A percentile compares a stretch with the other conserved stretches of the same genome.
phyloP scores from a whole-genome alignment of 2,329 filamentous ascomycete species.

The Hortaea werneckii region DNA sequence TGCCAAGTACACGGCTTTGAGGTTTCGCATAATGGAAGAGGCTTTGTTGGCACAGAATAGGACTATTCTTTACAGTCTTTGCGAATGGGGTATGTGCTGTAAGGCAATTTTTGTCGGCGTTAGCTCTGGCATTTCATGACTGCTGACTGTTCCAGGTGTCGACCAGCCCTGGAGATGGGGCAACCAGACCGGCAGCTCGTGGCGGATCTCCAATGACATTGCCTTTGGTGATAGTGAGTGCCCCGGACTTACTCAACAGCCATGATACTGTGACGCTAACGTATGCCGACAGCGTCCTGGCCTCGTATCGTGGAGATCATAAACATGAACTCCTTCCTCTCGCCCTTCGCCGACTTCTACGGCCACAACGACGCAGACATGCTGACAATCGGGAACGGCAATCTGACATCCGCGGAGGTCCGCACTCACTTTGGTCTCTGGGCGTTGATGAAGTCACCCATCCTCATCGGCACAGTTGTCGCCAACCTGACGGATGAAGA shows the following conservation, averaged over 20 bases:
- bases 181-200: conserved; percentile 15
- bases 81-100: too few relatives aligned
- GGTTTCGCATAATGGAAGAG: too few relatives aligned
- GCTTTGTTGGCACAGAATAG: too few relatives aligned
- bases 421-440: conserved; percentile 31
- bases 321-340: conserved; percentile 28
- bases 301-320: conserved; percentile 23
- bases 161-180: too few relatives aligned
- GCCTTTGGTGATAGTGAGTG: conserved; percentile 1
- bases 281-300: conserved; percentile 5
- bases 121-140: too few relatives aligned
- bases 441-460: conserved; percentile 33
- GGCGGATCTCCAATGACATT: conserved; percentile 22
- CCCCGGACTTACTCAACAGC: background rate
- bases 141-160: too few relatives aligned
- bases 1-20: too few relatives aligned
- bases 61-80: too few relatives aligned
- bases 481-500: conserved; percentile 17
- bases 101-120: too few relatives aligned
- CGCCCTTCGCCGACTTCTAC: conserved; percentile 28
- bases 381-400: conserved; percentile 32
- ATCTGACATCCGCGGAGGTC: conserved; percentile 23
- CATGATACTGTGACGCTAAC: background rate
- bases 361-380: conserved; percentile 32
- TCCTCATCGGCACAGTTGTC: conserved; percentile 34